Percentiles rank a stretch among this genome's conserved stretches.
phyloP scores from a whole-genome alignment of 2,329 filamentous ascomycete species.

The Gaeumannomyces sp. region DNA sequence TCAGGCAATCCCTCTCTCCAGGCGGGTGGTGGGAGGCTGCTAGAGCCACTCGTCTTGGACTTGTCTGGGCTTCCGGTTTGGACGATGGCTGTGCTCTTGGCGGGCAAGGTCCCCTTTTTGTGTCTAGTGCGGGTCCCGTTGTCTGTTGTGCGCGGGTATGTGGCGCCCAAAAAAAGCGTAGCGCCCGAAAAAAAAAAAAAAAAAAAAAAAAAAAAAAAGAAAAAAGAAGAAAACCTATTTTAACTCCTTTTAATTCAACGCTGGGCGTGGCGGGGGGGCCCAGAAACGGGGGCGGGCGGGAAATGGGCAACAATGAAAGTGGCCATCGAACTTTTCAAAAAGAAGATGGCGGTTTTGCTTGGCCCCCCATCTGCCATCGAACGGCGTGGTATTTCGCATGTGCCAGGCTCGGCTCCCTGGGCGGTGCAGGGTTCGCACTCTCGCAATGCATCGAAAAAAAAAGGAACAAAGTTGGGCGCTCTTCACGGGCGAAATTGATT shows the following conservation, averaged over 20 bases:
- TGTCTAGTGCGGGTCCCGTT: background rate
- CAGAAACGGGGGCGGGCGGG: too few species aligned
- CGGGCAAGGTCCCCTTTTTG: background rate
- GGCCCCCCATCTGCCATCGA: background rate
- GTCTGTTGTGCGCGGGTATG: background rate
- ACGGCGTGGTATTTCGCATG: background rate
- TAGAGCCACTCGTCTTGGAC: background rate
- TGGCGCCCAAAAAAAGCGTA: background rate
- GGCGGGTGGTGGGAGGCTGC: background rate
- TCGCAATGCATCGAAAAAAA: background rate
- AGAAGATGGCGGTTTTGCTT: too few species aligned
- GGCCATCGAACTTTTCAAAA: too few species aligned
- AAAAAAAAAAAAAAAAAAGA: background rate
- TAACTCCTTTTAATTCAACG: background rate
- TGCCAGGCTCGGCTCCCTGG: background rate
- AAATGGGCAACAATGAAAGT: background rate
- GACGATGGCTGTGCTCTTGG: conserved; percentile 2
- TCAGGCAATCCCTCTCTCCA: conserved; percentile 6
- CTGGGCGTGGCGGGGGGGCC: too few species aligned
- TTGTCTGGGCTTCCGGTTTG: background rate
- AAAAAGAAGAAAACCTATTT: too few species aligned
- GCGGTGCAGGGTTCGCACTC: background rate
- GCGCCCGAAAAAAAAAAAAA: background rate
- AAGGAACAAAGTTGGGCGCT: background rate
- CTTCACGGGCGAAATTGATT: background rate